Evolutionary conservation across 257 asterid genomes (phyloP), one percentile per base, ranked within the genome.

Genomic region (Nicotiana tomentosiformis): DNA sequence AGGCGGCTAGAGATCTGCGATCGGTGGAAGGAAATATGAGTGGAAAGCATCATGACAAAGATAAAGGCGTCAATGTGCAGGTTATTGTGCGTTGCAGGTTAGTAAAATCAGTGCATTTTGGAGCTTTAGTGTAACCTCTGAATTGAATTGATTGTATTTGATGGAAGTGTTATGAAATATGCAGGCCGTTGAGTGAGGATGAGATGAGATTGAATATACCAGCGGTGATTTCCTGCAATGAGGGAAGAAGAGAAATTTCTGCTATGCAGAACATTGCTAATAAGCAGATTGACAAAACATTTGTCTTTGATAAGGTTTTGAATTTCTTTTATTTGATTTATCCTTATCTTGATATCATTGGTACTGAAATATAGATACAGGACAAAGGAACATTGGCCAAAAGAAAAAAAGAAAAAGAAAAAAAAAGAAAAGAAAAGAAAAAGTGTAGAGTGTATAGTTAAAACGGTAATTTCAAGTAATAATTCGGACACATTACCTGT

Each of bases 41-140:
- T 18, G 99, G 96, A 9, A 94, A 86, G 90, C 93, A 89, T 51
- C 6, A 53, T 30, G 97, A 95, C 81, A 92, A 87, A 87, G 97
- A 92, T 37, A 92, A 93, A 90, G 99, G 99, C 15, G 99, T 96
- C 9, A 94, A 94, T 87, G 97, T 96, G n/a, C 98, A 94, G 89
- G 99, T 96, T 85, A 91, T 96, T 84, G 94, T 96, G 12, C 93
- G 99, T 30, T 96, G 99, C 99, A 96, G 98, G 98, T 93, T 77
- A 60, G 87, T 76, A 16, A 60, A 39, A 14, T 39, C 30, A 80
- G 76, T 77, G 60, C 58, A n/a, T 77, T 70, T 49, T 62, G 10
- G 51, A 78, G 57, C 18, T 32, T 49, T 46, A 7, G 20, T 12
- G 66, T 37, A 33, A 30, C 43, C 60, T 81, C 46, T 55, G 57